phyloP scores from a whole-genome alignment of 345 rosid species.

The Salix suchowensis region DNA sequence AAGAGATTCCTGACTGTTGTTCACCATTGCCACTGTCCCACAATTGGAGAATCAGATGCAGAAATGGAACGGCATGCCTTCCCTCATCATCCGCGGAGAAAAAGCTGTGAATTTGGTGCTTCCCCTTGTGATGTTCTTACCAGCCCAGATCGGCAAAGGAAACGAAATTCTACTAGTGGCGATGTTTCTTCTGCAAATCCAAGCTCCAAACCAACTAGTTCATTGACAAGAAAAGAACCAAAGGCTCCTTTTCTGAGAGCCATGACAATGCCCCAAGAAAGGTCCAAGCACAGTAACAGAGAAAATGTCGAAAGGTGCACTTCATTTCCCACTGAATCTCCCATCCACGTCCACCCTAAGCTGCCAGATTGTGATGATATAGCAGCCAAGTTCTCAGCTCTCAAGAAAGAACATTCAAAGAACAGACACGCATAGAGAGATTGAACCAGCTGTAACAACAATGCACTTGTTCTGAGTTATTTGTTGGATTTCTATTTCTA shows the following conservation, averaged over 20 bases:
- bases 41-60: constrained; percentile 5
- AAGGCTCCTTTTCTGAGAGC: constrained; percentile 37
- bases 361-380: constrained; percentile 83
- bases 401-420: constrained; percentile 44
- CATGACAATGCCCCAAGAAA: constrained; percentile 54
- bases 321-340: constrained; percentile 38
- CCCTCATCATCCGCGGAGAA: constrained; percentile 18
- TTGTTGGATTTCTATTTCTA: not conserved
- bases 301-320: constrained; percentile 25
- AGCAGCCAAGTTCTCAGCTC: constrained; percentile 57
- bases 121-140: constrained; percentile 18
- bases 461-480: not conserved
- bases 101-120: constrained; percentile 21
- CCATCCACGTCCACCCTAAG: constrained; percentile 79
- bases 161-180: constrained; percentile 13
- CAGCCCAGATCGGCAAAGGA: constrained; percentile 9
- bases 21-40: not conserved
- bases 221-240: constrained; percentile 7
- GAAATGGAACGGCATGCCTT: constrained; percentile 10
- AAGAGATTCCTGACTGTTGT: not conserved
- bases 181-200: not conserved
- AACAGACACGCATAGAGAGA: not conserved
- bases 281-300: constrained; percentile 18
- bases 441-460: not conserved
- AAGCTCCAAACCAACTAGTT: not conserved